A percentile compares a stretch with the other conserved stretches of the same genome.
Evolutionary conservation across 768 basidiomycete species (phyloP).

Genomic region (Exidia glandulosa): DNA sequence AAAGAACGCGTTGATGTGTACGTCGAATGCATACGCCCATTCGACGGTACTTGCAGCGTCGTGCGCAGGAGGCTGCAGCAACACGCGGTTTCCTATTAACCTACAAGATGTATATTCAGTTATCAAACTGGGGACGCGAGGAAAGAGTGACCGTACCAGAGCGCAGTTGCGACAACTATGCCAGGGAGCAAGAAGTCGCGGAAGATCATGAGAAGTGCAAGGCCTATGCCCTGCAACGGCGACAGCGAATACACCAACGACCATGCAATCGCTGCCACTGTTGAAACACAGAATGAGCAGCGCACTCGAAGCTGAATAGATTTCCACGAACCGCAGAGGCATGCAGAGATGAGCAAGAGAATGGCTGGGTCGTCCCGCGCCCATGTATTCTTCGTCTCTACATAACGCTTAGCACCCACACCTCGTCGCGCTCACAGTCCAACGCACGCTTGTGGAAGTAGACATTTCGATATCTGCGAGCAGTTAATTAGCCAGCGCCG

Average conservation of each 20-base stretch:
- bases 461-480: constrained; percentile 76
- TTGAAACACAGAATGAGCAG: not conserved
- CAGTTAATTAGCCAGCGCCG: constrained; percentile 1
- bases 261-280: constrained; percentile 81
- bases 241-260: constrained; percentile 68
- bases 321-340: constrained; percentile 51
- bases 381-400: constrained; percentile 98
- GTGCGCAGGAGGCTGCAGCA: constrained; percentile 63
- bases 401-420: constrained; percentile 1
- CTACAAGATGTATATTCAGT: constrained; percentile 21
- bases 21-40: constrained; percentile 94
- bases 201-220: constrained; percentile 73
- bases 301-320: not conserved
- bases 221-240: constrained; percentile 40
- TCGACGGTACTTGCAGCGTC: constrained; percentile 60
- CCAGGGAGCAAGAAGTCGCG: constrained; percentile 82
- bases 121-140: not conserved
- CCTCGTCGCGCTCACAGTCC: not conserved
- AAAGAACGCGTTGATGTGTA: constrained; percentile 95
- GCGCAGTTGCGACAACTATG: constrained; percentile 55
- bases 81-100: constrained; percentile 60
- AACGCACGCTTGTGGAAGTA: constrained; percentile 88
- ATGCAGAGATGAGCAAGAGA: constrained; percentile 72
- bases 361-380: constrained; percentile 96
- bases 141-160: constrained; percentile 46